Conservation (phyloP, 148 eudicot genomes). For the Beta vulgaris region DNA sequence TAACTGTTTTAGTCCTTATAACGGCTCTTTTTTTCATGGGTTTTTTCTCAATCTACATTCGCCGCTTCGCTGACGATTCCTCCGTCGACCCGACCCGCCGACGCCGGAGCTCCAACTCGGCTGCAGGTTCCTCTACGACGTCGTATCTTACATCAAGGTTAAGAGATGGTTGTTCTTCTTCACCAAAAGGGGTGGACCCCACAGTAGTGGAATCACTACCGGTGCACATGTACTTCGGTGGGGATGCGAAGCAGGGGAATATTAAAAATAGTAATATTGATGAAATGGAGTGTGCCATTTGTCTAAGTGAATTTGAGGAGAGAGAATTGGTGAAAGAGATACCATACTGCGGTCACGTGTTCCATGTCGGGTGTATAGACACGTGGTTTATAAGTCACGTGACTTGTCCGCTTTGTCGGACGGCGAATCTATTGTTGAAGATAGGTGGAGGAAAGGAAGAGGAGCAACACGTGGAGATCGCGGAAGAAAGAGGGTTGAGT, state of each 20-base stretch:
- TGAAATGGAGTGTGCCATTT: conserved; percentile 42
- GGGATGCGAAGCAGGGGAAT: conserved; percentile 36
- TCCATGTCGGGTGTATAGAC: conserved; percentile 55
- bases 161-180: too few species aligned
- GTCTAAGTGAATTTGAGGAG: conserved; percentile 51
- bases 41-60: conserved; percentile 65
- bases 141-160: background rate
- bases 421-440: conserved; percentile 23
- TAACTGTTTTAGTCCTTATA: conserved; percentile 53
- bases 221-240: conserved; percentile 38
- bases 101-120: conserved; percentile 10
- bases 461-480: conserved; percentile 8
- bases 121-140: background rate
- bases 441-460: conserved; percentile 1
- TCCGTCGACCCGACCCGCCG: conserved; percentile 22
- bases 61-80: conserved; percentile 44
- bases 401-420: conserved; percentile 70
- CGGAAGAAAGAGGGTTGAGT: too few species aligned
- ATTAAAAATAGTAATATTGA: too few species aligned
- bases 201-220: conserved; percentile 40
- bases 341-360: conserved; percentile 53
- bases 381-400: conserved; percentile 64
- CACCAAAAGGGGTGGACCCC: conserved; percentile 37
- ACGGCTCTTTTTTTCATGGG: conserved; percentile 68
- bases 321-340: conserved; percentile 43